Conservation (phyloP, 2,329 filamentous ascomycete species). For the Aureobasidium pullulans region DNA sequence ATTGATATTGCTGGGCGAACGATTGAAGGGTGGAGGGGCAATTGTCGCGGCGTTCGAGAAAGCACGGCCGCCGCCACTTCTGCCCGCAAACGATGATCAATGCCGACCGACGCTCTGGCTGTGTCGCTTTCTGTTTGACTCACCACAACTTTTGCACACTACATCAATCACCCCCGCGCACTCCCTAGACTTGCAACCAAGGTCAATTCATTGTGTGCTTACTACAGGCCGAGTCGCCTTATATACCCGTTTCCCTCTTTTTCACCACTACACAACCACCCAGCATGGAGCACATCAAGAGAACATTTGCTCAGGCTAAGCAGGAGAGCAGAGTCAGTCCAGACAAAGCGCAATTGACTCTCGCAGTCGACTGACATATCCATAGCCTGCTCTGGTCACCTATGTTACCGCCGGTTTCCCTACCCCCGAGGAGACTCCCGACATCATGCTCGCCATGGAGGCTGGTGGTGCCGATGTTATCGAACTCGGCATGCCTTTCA, state of each 20-base stretch:
- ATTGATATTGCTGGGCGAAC: not conserved
- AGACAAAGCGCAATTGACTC: not conserved
- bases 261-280: not conserved
- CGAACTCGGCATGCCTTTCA: slow-evolving; percentile 93
- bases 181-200: not conserved
- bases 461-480: slow-evolving; percentile 91
- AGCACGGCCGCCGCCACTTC: not conserved
- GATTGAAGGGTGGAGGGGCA: slow-evolving; percentile 1
- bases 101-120: not conserved
- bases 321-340: slow-evolving; percentile 37
- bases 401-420: slow-evolving; percentile 96
- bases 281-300: slow-evolving; percentile 42
- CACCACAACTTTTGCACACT: slow-evolving; percentile 2
- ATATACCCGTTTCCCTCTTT: not conserved
- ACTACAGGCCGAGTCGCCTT: not conserved
- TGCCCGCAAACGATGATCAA: not conserved
- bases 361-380: not conserved
- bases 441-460: slow-evolving; percentile 83
- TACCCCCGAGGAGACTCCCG: slow-evolving; percentile 69
- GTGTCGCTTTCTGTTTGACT: slow-evolving; percentile 8
- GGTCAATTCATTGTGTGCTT: not conserved
- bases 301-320: slow-evolving; percentile 45
- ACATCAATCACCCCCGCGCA: not conserved
- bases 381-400: slow-evolving; percentile 75
- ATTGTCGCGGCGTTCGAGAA: not conserved